A percentile compares a stretch with the other conserved stretches of the same genome.
These are phyloP conservation scores for Ophiosphaerella narmari DNA, from an alignment of 2,329 filamentous ascomycete species.

Conservation along the genomic window DNA sequence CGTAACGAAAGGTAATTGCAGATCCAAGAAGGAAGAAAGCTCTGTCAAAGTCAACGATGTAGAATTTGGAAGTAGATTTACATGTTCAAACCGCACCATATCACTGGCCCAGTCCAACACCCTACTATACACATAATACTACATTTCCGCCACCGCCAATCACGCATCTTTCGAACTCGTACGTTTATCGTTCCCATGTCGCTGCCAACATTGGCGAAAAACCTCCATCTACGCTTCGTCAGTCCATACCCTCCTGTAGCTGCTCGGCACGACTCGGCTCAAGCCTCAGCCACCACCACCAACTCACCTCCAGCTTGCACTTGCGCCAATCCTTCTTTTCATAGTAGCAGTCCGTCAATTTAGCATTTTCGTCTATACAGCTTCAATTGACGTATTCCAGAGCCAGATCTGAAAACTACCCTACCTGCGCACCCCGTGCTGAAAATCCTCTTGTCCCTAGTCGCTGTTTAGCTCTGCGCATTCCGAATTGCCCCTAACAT, in stretches of 20 bases:
- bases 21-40: too few species aligned
- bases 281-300: constrained; percentile 5
- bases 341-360: constrained; percentile 93
- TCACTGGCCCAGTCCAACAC: background rate
- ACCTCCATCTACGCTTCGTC: constrained; percentile 73
- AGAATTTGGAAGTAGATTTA: too few species aligned
- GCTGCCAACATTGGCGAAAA: constrained; percentile 91
- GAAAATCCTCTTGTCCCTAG: constrained; percentile 96
- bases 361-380: constrained; percentile 76
- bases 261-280: constrained; percentile 35
- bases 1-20: too few species aligned
- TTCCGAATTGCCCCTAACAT: constrained; percentile 9
- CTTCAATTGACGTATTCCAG: background rate
- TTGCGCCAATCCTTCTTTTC: constrained; percentile 94
- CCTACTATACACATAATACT: background rate
- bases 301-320: constrained; percentile 83
- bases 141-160: constrained; percentile 7
- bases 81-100: too few species aligned
- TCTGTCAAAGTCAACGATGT: too few species aligned
- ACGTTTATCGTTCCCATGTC: constrained; percentile 81
- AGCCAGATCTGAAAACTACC: background rate
- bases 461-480: constrained; percentile 15
- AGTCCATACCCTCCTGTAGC: constrained; percentile 2
- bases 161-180: constrained; percentile 75
- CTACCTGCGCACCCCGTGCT: constrained; percentile 91